Conservation (phyloP, 805 yeast species). For the Blastobotrys chiropterorum region DNA sequence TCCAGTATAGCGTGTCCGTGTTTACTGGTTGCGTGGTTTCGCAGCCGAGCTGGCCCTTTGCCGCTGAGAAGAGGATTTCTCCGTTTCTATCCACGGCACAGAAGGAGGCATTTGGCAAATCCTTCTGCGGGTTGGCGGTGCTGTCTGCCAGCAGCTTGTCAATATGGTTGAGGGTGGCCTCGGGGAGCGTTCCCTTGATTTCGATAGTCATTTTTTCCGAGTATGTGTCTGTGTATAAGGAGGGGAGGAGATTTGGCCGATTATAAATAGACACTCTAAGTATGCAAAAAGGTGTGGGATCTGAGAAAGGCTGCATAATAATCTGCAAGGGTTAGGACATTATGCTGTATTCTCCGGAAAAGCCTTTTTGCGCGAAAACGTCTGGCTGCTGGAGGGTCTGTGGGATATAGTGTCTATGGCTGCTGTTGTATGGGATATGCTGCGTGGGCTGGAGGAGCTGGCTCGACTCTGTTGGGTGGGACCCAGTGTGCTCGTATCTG, state of each 20-base stretch:
- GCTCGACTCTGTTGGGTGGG: no score
- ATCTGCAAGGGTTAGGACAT: background rate
- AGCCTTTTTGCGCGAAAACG: background rate
- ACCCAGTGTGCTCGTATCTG: no score
- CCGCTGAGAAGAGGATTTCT: slow-evolving; percentile 8
- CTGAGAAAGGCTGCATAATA: background rate
- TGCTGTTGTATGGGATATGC: no score
- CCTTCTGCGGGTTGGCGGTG: background rate
- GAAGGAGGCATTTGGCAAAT: background rate
- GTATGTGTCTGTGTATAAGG: background rate
- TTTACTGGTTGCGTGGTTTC: slow-evolving; percentile 13
- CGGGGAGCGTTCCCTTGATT: background rate
- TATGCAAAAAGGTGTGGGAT: background rate
- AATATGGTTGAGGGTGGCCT: background rate
- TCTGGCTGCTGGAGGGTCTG: no score
- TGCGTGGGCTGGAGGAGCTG: background rate
- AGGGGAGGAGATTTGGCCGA: background rate
- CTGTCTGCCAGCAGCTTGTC: background rate
- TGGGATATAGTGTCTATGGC: no score
- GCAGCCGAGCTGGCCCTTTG: slow-evolving; percentile 13
- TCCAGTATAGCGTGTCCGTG: slow-evolving; percentile 27
- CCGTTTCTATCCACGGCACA: slow-evolving; percentile 9
- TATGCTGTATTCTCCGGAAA: background rate
- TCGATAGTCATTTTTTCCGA: background rate
- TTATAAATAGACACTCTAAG: background rate